A percentile compares a stretch with the other conserved stretches of the same genome.
These are phyloP conservation scores for Fragaria vesca DNA, from an alignment of 306 rosid species.

Conservation along the genomic window DNA sequence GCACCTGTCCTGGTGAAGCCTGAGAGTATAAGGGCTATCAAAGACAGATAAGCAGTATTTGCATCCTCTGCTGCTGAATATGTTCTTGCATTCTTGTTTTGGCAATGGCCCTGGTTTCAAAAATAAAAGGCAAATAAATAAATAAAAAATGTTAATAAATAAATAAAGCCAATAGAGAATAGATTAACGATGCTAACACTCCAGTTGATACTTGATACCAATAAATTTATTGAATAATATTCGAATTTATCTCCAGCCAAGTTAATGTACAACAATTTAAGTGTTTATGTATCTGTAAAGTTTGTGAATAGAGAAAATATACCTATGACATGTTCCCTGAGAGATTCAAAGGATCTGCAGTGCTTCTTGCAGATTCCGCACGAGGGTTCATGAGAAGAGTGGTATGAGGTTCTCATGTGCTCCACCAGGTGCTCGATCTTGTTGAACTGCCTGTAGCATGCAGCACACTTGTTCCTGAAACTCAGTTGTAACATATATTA, in stretches of 20 bases:
- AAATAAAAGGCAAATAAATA: neutral
- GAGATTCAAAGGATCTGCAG: conserved; percentile 92
- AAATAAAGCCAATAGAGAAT: neutral
- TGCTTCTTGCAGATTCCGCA: conserved; percentile 90
- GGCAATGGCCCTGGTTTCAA: conserved; percentile 70
- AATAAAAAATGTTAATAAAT: neutral
- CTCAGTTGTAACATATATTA: neutral
- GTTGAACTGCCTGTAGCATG: conserved; percentile 91
- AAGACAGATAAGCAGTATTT: conserved; percentile 75
- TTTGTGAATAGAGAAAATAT: neutral
- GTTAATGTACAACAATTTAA: neutral
- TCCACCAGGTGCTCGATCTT: conserved; percentile 90
- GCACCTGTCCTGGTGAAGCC: conserved; percentile 83
- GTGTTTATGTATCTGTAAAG: neutral
- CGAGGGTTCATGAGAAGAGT: conserved; percentile 86
- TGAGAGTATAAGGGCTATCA: conserved; percentile 68
- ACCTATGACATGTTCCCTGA: conserved; percentile 94
- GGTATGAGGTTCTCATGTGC: conserved; percentile 90
- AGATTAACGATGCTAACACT: too few species aligned
- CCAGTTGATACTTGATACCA: neutral
- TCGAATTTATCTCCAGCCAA: neutral
- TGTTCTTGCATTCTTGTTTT: conserved; percentile 79
- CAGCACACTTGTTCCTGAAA: conserved; percentile 90
- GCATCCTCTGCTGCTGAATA: conserved; percentile 78
- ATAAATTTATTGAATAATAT: neutral